Evolutionary conservation across 768 basidiomycete species (phyloP), one percentile per base, ranked within the genome.

Genomic region (Pleurotus eryngii): DNA sequence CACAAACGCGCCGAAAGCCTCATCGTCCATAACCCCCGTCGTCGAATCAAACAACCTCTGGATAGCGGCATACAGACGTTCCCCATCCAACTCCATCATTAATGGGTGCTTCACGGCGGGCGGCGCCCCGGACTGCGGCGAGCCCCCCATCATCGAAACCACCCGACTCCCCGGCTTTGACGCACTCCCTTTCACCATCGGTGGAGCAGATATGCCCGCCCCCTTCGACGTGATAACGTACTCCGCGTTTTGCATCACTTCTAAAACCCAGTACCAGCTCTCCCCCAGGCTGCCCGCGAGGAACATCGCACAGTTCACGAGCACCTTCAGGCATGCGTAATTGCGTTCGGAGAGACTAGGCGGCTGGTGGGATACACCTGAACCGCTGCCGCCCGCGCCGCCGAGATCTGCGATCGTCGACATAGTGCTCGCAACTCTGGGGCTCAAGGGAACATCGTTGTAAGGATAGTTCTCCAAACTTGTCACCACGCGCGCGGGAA

Each of bases 231-330:
- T 83, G 17, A 98, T 76, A 17, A 99, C 90, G 64, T 94, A 94
- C 64, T 96, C 95, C 5, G 96, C 95, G 62, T 95, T 98, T 72
- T 98, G 96, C 20, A 98, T 72, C 1, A 89, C 85, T 65, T 98
- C 95, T 53, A 98, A 76, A 7, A 98, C 82, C 46, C 87, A 81
- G 68, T 92, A 96, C 96, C 96, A 98, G 59, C 89, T 92, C 57
- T 86, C 81, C n/a, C 87, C 93, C 5, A 97, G 80, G 57, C 87
- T 89, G 0, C 90, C 91, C 0, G 92, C 90, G 7, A 98, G 78
- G 68, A 90, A 90, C 24, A 92, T 72, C 1, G 90, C 86, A 59
- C 87, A 87, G 0, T 83, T 78, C 6, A 97, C 77, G 56, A 95
- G 75, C 1, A 91, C 87, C 61, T 92, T 92, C 53, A 98, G 72